A percentile compares a stretch with the other conserved stretches of the same genome.
Evolutionary conservation across 768 basidiomycete species (phyloP).

Genomic region (Dioszegia crocea): DNA sequence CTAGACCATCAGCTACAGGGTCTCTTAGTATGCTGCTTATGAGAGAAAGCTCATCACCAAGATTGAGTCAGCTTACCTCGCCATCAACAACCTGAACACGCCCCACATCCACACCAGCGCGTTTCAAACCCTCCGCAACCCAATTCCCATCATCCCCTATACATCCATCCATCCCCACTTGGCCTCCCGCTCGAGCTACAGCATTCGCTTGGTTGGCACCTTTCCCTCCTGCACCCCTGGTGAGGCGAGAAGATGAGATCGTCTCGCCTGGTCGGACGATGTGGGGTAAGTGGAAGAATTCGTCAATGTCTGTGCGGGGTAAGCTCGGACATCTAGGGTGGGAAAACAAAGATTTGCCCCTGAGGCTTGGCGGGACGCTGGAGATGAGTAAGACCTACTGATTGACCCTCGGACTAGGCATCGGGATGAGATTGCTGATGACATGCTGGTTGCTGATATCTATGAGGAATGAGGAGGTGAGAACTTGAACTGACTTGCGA

Average conservation of each 20-base stretch:
- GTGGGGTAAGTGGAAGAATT: slow-evolving; percentile 43
- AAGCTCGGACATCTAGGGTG: too few relatives aligned
- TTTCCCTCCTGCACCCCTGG: slow-evolving; percentile 51
- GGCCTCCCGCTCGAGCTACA: slow-evolving; percentile 45
- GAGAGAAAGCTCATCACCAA: too few relatives aligned
- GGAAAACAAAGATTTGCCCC: too few relatives aligned
- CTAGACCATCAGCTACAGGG: slow-evolving; percentile 9
- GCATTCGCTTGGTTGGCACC: slow-evolving; percentile 54
- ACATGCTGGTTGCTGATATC: neutral
- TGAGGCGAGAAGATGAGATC: slow-evolving; percentile 47
- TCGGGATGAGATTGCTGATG: neutral
- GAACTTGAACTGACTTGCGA: too few relatives aligned
- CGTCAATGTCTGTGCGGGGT: slow-evolving; percentile 45
- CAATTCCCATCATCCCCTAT: slow-evolving; percentile 47
- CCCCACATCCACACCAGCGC: slow-evolving; percentile 40
- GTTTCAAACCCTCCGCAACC: slow-evolving; percentile 36
- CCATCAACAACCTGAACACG: slow-evolving; percentile 31
- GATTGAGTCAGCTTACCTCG: slow-evolving; percentile 21
- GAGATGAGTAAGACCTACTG: slow-evolving; percentile 38
- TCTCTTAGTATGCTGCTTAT: neutral
- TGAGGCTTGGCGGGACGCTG: too few relatives aligned
- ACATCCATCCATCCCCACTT: slow-evolving; percentile 45
- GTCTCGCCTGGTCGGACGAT: slow-evolving; percentile 52
- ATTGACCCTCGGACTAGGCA: slow-evolving; percentile 48
- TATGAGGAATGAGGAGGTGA: too few relatives aligned